Conservation (phyloP, 1,284 basidiomycete genomes). For the Xerocomus minutiporus region DNA sequence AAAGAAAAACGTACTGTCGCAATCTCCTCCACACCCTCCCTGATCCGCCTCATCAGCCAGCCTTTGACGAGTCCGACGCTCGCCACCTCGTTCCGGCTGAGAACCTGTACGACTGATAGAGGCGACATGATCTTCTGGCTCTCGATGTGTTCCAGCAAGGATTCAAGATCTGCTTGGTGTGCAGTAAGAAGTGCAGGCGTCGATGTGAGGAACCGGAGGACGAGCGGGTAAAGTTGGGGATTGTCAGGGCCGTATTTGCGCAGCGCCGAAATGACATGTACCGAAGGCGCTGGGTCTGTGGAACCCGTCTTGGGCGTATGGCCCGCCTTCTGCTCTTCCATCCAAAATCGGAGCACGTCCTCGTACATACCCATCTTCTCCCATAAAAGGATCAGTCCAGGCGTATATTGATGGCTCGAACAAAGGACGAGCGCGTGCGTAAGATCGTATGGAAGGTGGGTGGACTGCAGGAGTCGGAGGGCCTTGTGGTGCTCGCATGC, state of each 20-base stretch:
- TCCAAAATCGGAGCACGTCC: constrained; percentile 90
- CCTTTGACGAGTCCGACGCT: constrained; percentile 88
- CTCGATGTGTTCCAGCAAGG: constrained; percentile 75
- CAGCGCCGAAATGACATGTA: constrained; percentile 70
- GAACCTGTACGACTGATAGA: constrained; percentile 81
- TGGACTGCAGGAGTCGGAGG: constrained; percentile 59
- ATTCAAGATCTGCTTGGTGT: constrained; percentile 68
- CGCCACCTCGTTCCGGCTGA: constrained; percentile 83
- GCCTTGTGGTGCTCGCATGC: constrained; percentile 48
- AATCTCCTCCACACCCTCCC: constrained; percentile 70
- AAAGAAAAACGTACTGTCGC: constrained; percentile 55
- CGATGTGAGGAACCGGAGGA: constrained; percentile 87
- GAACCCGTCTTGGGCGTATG: constrained; percentile 8
- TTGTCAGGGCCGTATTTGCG: constrained; percentile 68
- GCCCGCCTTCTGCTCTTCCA: constrained; percentile 59
- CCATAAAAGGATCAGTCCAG: constrained; percentile 86
- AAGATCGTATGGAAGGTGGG: constrained; percentile 76
- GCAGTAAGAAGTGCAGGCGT: constrained; percentile 62
- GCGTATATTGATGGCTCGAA: constrained; percentile 76
- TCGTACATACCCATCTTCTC: constrained; percentile 95
- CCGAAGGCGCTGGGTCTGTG: constrained; percentile 36
- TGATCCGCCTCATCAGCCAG: constrained; percentile 80
- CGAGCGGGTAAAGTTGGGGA: constrained; percentile 81
- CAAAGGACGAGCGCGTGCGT: constrained; percentile 93
- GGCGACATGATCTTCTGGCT: constrained; percentile 81